Percentiles rank a stretch among this genome's conserved stretches.
phyloP scores from a whole-genome alignment of 257 asterid species.

The Solanum clarkiae region DNA sequence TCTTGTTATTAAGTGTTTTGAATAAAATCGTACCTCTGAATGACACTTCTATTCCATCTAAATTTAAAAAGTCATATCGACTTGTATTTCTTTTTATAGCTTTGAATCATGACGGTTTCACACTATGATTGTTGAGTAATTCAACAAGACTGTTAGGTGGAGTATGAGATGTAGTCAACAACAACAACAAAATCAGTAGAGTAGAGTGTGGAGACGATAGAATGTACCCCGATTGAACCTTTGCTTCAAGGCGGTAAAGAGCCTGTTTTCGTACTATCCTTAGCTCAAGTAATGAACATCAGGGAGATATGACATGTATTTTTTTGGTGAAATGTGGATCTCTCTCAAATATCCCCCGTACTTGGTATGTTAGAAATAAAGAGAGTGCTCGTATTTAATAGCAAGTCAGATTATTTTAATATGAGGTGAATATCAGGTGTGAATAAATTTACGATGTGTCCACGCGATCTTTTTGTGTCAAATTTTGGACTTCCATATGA shows the following conservation, averaged over 20 bases:
- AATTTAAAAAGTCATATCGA: too few species aligned
- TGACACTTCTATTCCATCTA: too few species aligned
- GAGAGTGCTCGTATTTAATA: not conserved
- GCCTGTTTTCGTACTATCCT: accelerated
- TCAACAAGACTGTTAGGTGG: not conserved
- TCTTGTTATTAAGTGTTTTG: not conserved
- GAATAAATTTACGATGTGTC: too few species aligned
- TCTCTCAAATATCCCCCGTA: not conserved
- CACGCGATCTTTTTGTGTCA: not conserved
- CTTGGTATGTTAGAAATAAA: not conserved
- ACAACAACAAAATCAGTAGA: too few species aligned
- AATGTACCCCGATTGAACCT: too few species aligned
- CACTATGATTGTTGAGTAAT: too few species aligned
- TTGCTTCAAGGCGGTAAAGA: too few species aligned
- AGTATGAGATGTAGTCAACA: not conserved
- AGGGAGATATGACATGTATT: not conserved
- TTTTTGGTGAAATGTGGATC: not conserved
- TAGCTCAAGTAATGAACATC: not conserved
- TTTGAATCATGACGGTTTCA: not conserved
- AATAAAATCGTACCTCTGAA: not conserved
- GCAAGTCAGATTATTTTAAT: too few species aligned
- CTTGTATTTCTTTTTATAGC: not conserved
- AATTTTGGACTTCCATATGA: not conserved
- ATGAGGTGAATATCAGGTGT: too few species aligned
- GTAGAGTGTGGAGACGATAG: not conserved